phyloP scores from a whole-genome alignment of 371 early-diverging fungal genomes.

The Chytridiales sp. region DNA sequence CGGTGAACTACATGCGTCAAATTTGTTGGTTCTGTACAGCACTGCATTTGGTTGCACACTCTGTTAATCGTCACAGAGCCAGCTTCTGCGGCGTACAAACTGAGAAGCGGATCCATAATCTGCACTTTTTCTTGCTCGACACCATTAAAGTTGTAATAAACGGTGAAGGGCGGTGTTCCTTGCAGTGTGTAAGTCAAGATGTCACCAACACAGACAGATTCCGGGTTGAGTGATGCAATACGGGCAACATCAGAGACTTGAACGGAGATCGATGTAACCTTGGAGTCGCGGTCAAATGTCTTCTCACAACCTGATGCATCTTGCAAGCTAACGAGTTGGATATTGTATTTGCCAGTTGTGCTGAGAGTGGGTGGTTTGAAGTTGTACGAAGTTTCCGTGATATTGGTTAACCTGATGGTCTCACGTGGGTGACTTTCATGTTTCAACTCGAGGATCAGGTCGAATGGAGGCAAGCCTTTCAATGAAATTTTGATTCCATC shows the following conservation, averaged over 20 bases:
- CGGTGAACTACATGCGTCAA: slow-evolving; percentile 27
- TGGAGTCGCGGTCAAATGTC: slow-evolving; percentile 18
- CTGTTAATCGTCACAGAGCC: slow-evolving; percentile 34
- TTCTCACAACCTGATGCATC: slow-evolving; percentile 42
- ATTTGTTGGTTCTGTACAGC: slow-evolving; percentile 32
- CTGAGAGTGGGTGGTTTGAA: slow-evolving; percentile 30
- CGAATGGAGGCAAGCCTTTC: slow-evolving; percentile 41
- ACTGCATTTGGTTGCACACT: slow-evolving; percentile 42
- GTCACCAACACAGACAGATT: slow-evolving; percentile 45
- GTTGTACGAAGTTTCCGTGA: slow-evolving; percentile 11
- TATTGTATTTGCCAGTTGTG: slow-evolving; percentile 36
- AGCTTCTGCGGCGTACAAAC: slow-evolving; percentile 36
- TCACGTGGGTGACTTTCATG: slow-evolving; percentile 39
- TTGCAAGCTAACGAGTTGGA: slow-evolving; percentile 30
- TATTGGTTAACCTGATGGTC: slow-evolving; percentile 18
- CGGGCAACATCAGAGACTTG: slow-evolving; percentile 44
- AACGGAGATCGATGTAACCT: slow-evolving; percentile 25
- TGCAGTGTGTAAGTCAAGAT: slow-evolving; percentile 44
- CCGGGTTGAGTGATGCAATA: slow-evolving; percentile 32
- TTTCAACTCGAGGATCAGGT: slow-evolving; percentile 32
- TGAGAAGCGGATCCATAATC: slow-evolving; percentile 42
- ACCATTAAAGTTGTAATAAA: slow-evolving; percentile 41
- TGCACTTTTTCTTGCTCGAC: slow-evolving; percentile 20
- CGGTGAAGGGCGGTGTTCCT: slow-evolving; percentile 48
- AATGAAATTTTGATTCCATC: slow-evolving; percentile 28